phyloP scores from a whole-genome alignment of 176 grass and related monocot genomes.

The Bothriochloa decipiens region DNA sequence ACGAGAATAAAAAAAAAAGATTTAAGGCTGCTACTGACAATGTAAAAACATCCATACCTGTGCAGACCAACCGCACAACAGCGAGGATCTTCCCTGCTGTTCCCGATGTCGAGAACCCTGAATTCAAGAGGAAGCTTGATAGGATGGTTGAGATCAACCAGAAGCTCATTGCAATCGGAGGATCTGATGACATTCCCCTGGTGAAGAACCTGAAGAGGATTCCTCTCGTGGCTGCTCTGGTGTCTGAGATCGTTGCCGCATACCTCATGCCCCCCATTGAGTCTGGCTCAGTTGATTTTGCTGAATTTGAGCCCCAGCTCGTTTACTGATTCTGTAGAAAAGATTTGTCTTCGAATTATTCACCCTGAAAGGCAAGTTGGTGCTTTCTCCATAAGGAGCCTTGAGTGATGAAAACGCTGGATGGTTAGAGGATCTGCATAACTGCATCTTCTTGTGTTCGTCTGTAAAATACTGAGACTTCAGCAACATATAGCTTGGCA shows the following conservation, averaged over 20 bases:
- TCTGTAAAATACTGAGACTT: constrained; percentile 52
- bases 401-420: constrained; percentile 36
- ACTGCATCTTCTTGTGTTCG: constrained; percentile 44
- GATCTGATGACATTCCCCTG: constrained; percentile 57
- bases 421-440: constrained; percentile 43
- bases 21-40: background rate
- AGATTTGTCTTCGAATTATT: constrained; percentile 26
- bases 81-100: constrained; percentile 97
- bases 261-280: constrained; percentile 96
- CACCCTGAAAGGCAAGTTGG: constrained; percentile 23
- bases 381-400: constrained; percentile 25
- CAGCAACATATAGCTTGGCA: constrained; percentile 3
- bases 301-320: constrained; percentile 85
- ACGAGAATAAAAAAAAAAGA: background rate
- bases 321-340: constrained; percentile 72
- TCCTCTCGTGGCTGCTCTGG: constrained; percentile 73
- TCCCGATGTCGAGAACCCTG: constrained; percentile 87
- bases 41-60: constrained; percentile 23
- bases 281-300: constrained; percentile 89
- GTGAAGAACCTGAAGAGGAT: constrained; percentile 93
- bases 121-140: constrained; percentile 97
- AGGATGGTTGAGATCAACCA: constrained; percentile 82
- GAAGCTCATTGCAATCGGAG: constrained; percentile 58
- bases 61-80: constrained; percentile 90
- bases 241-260: constrained; percentile 77